A percentile compares a stretch with the other conserved stretches of the same genome.
Conservation (phyloP, 805 yeast species). For the Hemisphaericaspora nanyangensis region DNA sequence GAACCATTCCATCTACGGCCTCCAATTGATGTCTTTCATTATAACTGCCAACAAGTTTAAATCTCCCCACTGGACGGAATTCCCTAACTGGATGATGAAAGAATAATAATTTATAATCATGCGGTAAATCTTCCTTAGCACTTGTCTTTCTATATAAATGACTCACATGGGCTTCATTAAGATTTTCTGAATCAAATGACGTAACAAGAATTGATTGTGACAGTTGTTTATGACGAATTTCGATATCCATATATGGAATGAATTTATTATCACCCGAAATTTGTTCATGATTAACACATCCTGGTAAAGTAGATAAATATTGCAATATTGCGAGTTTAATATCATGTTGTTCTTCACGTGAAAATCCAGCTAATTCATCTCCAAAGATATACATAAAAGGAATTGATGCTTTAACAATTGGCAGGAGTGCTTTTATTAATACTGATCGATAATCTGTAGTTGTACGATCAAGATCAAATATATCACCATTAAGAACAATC, state of each 20-base stretch:
- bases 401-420: constrained; percentile 25
- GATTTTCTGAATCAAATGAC: constrained; percentile 29
- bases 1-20: constrained; percentile 22
- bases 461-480: constrained; percentile 25
- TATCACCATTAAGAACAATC: constrained; percentile 39
- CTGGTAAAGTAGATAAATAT: constrained; percentile 32
- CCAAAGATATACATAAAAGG: constrained; percentile 39
- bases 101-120: constrained; percentile 27
- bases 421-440: constrained; percentile 27
- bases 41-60: constrained; percentile 36
- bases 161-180: constrained; percentile 32
- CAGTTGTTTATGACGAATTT: constrained; percentile 26
- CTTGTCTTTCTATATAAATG: constrained; percentile 24
- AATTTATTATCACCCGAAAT: constrained; percentile 5
- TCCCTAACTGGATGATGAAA: constrained; percentile 42
- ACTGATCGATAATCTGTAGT: constrained; percentile 24
- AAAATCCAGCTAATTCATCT: constrained; percentile 19
- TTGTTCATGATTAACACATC: constrained; percentile 26
- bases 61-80: constrained; percentile 36
- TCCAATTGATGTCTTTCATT: constrained; percentile 33
- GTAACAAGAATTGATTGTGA: constrained; percentile 29
- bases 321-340: constrained; percentile 14
- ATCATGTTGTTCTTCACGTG: neutral
- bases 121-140: neutral
- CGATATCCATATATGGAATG: constrained; percentile 32